Base-by-base conservation (phyloP, 306 rosid genomes). In the Lathyrus aphaca region DNA sequence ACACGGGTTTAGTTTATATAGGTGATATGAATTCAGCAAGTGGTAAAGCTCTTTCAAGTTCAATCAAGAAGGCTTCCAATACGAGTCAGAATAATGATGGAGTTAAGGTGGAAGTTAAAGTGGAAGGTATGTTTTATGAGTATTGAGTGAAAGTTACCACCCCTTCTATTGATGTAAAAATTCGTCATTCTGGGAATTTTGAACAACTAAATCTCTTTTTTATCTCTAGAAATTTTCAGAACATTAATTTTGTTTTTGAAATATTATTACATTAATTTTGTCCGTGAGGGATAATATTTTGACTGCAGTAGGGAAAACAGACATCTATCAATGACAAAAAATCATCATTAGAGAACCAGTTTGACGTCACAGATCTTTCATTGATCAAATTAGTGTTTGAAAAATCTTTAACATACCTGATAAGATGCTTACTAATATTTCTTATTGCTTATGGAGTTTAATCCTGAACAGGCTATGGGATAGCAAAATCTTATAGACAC, bases 101-200 rank as follows among this genome's bases (percentile, higher is more conserved):
- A 64, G 69, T 65, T 68, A 87, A 85, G 79, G 67, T 77, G 48
- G 92, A 85, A 64, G 69, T 65, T 68, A 87, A 85, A 77, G 67
- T 77, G 48, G 92, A 85, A 83, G 98, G 98, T 86, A 64, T 81
- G 83, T 61, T 66, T 82, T 71, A 64, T 72, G 44, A 56, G 61
- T 42, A 63, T 71, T 39, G 23, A 66, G 19, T 67, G 23, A 60
- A 66, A 66, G 57, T 60, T 61, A 29, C 55, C 13, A 14, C 38
- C 29, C 23, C 51, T 39, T 44, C 38, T 72, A 49, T 4, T 46
- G 10, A 12, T 69, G 51, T 39, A 69, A 56, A 17, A 55, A 39
- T 39, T 14, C 13, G 21, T 27, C 39, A 69, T 21, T 64, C 49
- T 74, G 30, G 19, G 57, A 42, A 48, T 21, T 66, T 50, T 49